Evolutionary conservation across 2,329 filamentous ascomycete species (phyloP).

Genomic region (Didymella pinodella): DNA sequence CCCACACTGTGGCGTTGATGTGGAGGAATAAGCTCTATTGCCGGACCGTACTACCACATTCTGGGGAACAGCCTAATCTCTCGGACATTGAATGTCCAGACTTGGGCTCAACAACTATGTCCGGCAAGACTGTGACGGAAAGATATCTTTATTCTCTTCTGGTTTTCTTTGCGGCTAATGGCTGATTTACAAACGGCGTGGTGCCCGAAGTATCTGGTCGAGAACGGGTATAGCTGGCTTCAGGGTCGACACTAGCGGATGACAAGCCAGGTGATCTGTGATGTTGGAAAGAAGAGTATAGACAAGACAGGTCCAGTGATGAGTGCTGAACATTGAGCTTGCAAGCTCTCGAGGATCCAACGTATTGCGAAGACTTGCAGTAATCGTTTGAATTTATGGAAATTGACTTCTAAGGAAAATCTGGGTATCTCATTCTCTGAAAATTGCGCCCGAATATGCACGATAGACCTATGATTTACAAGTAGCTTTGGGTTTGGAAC

Average conservation of each 20-base stretch:
- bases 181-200: no score
- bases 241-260: no score
- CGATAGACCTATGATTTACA: constrained; percentile 1
- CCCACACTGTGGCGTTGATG: neutral
- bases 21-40: neutral
- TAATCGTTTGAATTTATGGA: neutral
- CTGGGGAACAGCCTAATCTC: neutral
- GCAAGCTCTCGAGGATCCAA: no score
- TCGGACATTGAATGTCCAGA: neutral
- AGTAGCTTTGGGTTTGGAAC: neutral
- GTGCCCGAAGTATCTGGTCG: no score
- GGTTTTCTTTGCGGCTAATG: no score
- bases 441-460: constrained; percentile 10
- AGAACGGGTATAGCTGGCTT: no score
- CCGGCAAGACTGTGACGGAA: neutral
- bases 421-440: constrained; percentile 16
- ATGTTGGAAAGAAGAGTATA: no score
- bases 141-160: no score
- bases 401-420: neutral
- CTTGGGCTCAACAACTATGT: neutral
- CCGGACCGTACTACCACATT: neutral
- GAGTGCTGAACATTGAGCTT: no score
- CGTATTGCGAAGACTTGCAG: no score
- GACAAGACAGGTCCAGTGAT: no score
- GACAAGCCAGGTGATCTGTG: no score